Base-by-base conservation (phyloP, 257 asterid species). In the Salvia hispanica region DNA sequence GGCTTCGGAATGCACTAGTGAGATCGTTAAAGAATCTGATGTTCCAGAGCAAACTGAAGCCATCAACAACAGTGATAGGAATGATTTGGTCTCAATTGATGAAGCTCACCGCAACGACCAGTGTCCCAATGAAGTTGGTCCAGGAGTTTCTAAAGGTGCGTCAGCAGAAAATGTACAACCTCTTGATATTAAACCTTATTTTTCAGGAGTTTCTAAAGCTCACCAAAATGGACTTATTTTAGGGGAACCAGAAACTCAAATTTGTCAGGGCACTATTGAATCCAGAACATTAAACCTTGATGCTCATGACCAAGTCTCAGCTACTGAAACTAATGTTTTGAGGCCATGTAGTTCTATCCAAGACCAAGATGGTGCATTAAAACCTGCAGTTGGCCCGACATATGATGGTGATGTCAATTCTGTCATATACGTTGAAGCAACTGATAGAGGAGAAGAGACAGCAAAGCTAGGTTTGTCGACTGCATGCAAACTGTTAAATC, bases 381-480 rank as follows among this genome's bases (percentile, higher is more conserved):
- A 31, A 37, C 59, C 79, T 40, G 78, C 66, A 50, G 48, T 66
- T 77, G 77, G 77, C 62, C 66, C 57, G 54, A 47, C 72, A 50
- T n/a, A 66, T 58, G 71, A 76, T 72, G 74, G 61, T 21, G 76
- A 82, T 60, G 65, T 77, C 67, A 62, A 61, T 50, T 69, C 77
- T 76, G 76, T 70, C 71, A 62, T n/a, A 80, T 72, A 63, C 50
- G 67, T 62, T 28, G 63, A 69, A 43, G 64, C 73, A 64, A 64
- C 77, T 39, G 64, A 76, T 73, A 79, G 58, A 74, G 56, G 28
- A 48, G 80, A 74, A 48, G 82, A 78, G 73, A 67, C 74, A 37
- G 50, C 58, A 40, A 75, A 58, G 46, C 79, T 70, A 85, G 95
- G 93, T 86, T 76, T 74, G 91, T 76, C 71, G 57, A 42, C 34